phyloP scores from a whole-genome alignment of 257 asterid genomes.

The Solanum chaucha region DNA sequence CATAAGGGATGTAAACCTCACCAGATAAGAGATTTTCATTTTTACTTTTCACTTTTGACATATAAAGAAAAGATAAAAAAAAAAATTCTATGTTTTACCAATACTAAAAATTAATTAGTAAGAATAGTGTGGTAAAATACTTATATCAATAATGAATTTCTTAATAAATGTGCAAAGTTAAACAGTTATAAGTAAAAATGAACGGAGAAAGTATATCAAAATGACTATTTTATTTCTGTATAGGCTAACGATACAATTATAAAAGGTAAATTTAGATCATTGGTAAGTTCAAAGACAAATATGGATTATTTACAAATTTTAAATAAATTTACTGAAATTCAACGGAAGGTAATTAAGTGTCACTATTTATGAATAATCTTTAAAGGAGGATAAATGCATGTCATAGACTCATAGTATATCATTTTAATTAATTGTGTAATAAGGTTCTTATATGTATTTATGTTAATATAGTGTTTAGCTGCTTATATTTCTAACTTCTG shows the following conservation, averaged over 20 bases:
- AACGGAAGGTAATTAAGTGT: background rate
- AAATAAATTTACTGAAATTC: background rate
- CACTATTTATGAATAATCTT: background rate
- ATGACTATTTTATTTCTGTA: background rate
- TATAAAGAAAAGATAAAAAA: no score
- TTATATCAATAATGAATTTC: no score
- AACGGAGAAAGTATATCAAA: background rate
- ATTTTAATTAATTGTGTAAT: background rate
- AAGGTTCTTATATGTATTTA: background rate
- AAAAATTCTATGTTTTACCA: no score
- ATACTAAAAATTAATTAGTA: background rate
- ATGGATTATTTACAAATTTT: background rate
- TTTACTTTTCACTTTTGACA: background rate
- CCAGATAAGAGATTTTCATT: background rate
- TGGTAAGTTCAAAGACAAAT: background rate
- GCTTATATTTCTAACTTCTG: no score
- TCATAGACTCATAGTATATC: background rate
- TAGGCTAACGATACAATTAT: background rate
- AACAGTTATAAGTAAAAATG: no score
- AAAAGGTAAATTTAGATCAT: background rate
- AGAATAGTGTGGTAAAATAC: no score
- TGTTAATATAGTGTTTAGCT: no score
- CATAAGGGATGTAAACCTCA: rapidly evolving
- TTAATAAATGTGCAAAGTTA: no score
- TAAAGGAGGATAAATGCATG: background rate